Evolutionary conservation across 805 yeast species (phyloP).

Genomic region (Saturnispora kantuleensis): DNA sequence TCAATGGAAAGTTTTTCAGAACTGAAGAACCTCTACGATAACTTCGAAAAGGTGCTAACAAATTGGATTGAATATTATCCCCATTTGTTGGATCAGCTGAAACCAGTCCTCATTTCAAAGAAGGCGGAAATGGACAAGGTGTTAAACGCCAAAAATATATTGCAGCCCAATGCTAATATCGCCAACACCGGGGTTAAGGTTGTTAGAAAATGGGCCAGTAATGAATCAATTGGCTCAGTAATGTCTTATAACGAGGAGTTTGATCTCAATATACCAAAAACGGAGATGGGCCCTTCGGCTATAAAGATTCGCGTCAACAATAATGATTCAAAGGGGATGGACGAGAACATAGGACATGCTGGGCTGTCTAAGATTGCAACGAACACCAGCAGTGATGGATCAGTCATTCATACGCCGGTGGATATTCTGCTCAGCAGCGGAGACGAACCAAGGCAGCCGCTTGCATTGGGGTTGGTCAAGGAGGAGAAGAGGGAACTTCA

Average conservation of each 20-base stretch:
- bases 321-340: background rate
- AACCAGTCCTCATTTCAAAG: conserved; percentile 6
- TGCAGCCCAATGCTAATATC: background rate
- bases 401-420: conserved; percentile 4
- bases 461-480: too few relatives aligned
- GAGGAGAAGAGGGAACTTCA: too few relatives aligned
- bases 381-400: background rate
- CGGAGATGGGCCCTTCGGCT: background rate
- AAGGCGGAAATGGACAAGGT: conserved; percentile 9
- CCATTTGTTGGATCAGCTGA: conserved; percentile 10
- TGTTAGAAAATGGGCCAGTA: conserved; percentile 2
- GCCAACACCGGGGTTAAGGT: background rate
- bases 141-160: conserved; percentile 12
- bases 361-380: background rate
- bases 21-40: conserved; percentile 16
- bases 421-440: background rate
- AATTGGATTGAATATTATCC: conserved; percentile 21
- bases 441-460: background rate
- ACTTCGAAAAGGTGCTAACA: conserved; percentile 21
- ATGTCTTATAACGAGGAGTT: conserved; percentile 5
- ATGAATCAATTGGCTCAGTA: conserved; percentile 1
- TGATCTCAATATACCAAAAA: background rate
- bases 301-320: background rate
- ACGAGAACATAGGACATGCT: background rate
- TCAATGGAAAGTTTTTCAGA: conserved; percentile 12